Evolutionary conservation across 495 filamentous ascomycete genomes (phyloP).

Genomic region (Aspergillus haitiensis): DNA sequence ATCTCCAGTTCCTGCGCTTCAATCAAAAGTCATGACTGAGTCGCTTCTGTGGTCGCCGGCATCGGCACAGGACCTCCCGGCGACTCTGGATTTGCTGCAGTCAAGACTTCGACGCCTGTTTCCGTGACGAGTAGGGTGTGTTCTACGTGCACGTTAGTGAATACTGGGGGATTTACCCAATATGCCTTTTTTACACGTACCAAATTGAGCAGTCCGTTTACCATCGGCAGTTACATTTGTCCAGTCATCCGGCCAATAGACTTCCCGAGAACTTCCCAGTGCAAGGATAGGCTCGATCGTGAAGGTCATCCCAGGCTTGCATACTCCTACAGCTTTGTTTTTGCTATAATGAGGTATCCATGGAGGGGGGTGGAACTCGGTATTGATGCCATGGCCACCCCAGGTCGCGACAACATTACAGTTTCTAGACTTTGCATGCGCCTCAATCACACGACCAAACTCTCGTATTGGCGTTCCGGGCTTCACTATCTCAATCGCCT

Average conservation of each 20-base stretch:
- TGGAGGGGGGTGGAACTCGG: conserved; percentile 77
- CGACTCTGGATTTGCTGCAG: conserved; percentile 73
- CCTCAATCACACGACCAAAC: conserved; percentile 80
- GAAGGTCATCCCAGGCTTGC: conserved; percentile 87
- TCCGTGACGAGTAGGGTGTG: conserved; percentile 94
- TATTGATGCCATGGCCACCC: conserved; percentile 85
- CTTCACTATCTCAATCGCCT: conserved; percentile 80
- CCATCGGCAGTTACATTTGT: conserved; percentile 82
- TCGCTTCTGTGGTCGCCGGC: conserved; percentile 45
- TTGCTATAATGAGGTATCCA: conserved; percentile 86
- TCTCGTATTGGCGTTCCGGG: conserved; percentile 85
- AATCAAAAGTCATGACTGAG: too few relatives aligned
- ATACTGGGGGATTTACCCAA: neutral
- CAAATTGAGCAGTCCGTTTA: conserved; percentile 77
- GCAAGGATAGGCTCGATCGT: conserved; percentile 93
- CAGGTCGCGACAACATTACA: conserved; percentile 86
- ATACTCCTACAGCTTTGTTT: conserved; percentile 85
- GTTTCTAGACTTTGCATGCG: conserved; percentile 71
- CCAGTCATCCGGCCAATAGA: conserved; percentile 91
- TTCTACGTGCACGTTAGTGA: conserved; percentile 42
- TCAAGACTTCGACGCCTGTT: conserved; percentile 88
- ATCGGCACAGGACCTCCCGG: conserved; percentile 84
- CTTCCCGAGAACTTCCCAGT: conserved; percentile 72
- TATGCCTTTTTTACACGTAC: neutral
- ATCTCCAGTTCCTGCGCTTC: too few relatives aligned